Percentiles rank a stretch among this genome's conserved stretches.
These are phyloP conservation scores for Anthoceros angustus DNA, from an alignment of 225 moss, liverwort and hornwort species.

Conservation along the genomic window DNA sequence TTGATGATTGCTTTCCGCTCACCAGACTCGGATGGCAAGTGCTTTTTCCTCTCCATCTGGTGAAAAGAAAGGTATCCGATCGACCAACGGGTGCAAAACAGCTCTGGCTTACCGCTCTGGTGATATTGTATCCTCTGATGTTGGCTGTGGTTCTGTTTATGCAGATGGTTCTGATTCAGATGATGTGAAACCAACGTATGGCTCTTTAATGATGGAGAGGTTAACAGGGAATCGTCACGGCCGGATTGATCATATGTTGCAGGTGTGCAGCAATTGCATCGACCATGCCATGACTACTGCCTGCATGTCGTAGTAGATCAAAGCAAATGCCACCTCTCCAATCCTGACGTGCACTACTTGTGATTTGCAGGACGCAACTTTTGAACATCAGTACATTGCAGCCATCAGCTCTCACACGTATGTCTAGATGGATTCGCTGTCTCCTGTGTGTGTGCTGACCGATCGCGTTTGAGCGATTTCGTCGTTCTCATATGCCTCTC, in stretches of 20 bases:
- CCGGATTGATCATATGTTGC: conserved; percentile 83
- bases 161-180: conserved; percentile 36
- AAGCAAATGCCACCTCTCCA: background rate
- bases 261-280: conserved; percentile 22
- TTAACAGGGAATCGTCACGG: conserved; percentile 67
- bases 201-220: conserved; percentile 74
- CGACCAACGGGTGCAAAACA: background rate
- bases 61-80: conserved; percentile 17
- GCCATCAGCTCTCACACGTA: conserved; percentile 99
- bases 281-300: background rate
- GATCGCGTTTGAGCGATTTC: background rate
- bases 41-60: conserved; percentile 38
- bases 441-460: background rate
- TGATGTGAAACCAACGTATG: conserved; percentile 55
- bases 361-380: conserved; percentile 66
- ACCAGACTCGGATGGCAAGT: conserved; percentile 64
- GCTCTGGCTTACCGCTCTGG: background rate
- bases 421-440: conserved; percentile 9
- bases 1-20: background rate
- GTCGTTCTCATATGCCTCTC: background rate
- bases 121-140: conserved; percentile 4
- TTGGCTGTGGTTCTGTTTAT: background rate
- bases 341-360: background rate
- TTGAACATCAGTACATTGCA: conserved; percentile 96
- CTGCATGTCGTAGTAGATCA: background rate